Evolutionary conservation across 441 rosid genomes (phyloP), one percentile per base, ranked within the genome.

Genomic region (Bocquillonia castaneifolia): DNA sequence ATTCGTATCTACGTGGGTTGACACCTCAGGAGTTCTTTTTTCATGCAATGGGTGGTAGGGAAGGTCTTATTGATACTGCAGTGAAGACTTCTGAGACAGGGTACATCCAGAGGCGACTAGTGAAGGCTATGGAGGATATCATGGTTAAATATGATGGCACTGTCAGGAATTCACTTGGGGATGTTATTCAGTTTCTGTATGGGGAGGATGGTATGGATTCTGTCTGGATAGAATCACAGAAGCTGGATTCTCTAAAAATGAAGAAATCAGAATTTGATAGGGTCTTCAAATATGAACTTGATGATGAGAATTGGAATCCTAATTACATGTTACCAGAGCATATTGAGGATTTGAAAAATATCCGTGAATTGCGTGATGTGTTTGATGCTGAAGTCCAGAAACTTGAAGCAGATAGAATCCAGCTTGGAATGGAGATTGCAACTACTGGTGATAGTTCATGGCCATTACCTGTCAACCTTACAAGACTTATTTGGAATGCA

Each of bases 11-110:
- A 45, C 94, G 99, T 75, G 99, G 99, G 57, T 78, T 94, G 89
- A 94, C 99, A 47, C 99, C 99, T 3, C 99, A 94, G 68, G 99
- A 94, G 79, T 94, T 92, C 87, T 92, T 94, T 80, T 94, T 94
- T 74, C 99, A 94, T 76, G 98, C 99, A 2, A 94, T 94, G 99
- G 99, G 99, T 81, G 99, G 99, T 87, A 85, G 99, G 77, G 99
- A 94, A 84, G 99, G 99, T 84, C 97, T 94, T 63, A 92, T 94
- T 44, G 98, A 94, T 82, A 94, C 98, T 50, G 98, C 99, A 23
- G 99, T 94, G 66, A 94, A 94, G 82, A 94, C 98, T 71, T 94
- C 98, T 76, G 98, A 94, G 76, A 92, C 99, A 76, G 99, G 99
- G 55, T 92, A 94, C 79, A 94, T 94, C 72, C 99, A 94, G 85